Evolutionary conservation across 306 rosid genomes (phyloP), one percentile per base, ranked within the genome.

Genomic region (Gillenia trifoliata): DNA sequence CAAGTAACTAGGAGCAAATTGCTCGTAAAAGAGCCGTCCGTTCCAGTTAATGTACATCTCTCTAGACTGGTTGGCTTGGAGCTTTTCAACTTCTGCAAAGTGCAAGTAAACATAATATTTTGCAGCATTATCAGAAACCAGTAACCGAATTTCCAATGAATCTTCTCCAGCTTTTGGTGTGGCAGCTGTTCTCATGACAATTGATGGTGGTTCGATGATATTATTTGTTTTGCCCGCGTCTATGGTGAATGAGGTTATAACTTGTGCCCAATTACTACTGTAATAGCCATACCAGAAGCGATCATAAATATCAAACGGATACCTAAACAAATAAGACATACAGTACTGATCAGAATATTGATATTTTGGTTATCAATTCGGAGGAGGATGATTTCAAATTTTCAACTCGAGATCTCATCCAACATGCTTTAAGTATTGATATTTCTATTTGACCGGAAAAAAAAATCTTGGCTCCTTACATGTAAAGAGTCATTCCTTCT

Each of bases 81-180:
- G 85, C 64, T 73, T 19, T 36, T 75, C 70, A 23, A 89, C 74
- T 66, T 89, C 94, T 9, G 70, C 71, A 52, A 87, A 54, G 60
- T 54, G 60, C 60, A 54, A 19, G 66, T 68, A 87, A 8, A 64
- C 71, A 22, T 69, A 77, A 71, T 70, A 77, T 12, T 31, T 52
- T 1, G 12, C 19, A 19, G 17, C 3, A 6, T 26, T 16, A 16
- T 15, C 66, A 17, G 4, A 12, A 15, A 65, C 71, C 1, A 70
- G 28, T 70, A 54, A 67, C 30, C 1, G n/a, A 2, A 59, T 8
- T 1, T 3, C 11, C n/a, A 78, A 26, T 34, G 76, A 36, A 4
- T 22, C 23, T 30, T 34, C 77, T 6, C 29, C 40, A 12, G 79
- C 76, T 12, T 0, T 2, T 1, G 79, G 72, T 2, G 54, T 16